Base-by-base conservation (phyloP, 2,329 filamentous ascomycete species). In the Ampelomyces quisqualis region DNA sequence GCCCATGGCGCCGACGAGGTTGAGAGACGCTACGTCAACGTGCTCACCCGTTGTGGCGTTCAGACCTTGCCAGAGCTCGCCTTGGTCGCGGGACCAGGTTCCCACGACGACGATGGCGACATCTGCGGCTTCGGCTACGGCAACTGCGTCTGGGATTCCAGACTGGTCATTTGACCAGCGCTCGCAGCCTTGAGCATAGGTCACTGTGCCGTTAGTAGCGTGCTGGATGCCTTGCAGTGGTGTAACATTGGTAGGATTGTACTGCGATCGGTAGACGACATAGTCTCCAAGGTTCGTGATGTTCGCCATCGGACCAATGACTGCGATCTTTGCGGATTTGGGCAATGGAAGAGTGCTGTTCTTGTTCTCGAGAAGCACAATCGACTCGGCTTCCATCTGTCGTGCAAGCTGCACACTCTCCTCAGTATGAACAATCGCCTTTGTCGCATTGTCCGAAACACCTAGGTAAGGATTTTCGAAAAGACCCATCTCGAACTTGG, bases 21-120 rank as follows among this genome's bases (percentile, higher is more conserved):
- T 76, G 13, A 89, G 75, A 36, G 73, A 73, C 41, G 78, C 70
- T 1, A 81, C 73, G 52, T 89, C 85, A 33, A 89, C 80, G 57
- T 88, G 84, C 59, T 89, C 85, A 35, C 84, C 85, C 0, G 84
- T 88, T 39, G 85, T 89, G 19, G 84, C 84, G 51, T 89, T 89
- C 2, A 87, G 63, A 0, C 82, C 81, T 40, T 70, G 65, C 85
- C 84, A 88, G 3, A 89, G 77, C 62, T 88, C 79, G 37, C 75
- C 71, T 59, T 89, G 85, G 56, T 90, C 86, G 34, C 85, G 78
- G 18, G 80, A 82, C 86, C 85, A 88, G 7, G 85, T 89, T 21
- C 85, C 86, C 1, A 88, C 84, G 0, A 89, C 73, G 0, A 89
- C 83, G 4, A 89, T 76, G 5, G 85, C 85, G 2, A 88, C 79